A percentile compares a stretch with the other conserved stretches of the same genome.
Evolutionary conservation across 208 protist genomes (phyloP).

Genomic region (Acanthamoeba sp.): DNA sequence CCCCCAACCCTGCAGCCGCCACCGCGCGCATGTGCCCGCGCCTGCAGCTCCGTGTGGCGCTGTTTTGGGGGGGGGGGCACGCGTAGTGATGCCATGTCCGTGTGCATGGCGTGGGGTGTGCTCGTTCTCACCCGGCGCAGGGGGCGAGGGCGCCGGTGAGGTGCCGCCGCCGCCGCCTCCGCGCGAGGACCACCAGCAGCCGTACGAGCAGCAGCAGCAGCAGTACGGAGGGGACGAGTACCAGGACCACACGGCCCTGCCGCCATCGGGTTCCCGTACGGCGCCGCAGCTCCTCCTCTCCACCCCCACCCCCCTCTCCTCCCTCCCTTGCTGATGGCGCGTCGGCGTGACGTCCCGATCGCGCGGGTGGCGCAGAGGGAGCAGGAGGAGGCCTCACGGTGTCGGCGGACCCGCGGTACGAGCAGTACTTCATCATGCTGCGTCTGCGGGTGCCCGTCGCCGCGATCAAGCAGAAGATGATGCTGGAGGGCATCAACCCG

Average conservation of each 20-base stretch:
- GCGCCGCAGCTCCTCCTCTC: too few relatives aligned
- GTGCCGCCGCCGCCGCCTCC: conserved; percentile 52
- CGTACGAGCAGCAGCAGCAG: not conserved
- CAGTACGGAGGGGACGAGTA: not conserved
- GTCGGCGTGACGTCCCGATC: too few relatives aligned
- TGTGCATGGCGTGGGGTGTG: not conserved
- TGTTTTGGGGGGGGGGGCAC: too few relatives aligned
- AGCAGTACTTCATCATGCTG: conserved; percentile 57
- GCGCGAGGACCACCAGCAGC: not conserved
- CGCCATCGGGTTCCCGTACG: not conserved
- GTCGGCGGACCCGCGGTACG: conserved; percentile 70
- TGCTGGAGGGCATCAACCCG: conserved; percentile 72
- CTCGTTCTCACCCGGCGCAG: not conserved
- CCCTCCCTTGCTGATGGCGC: not conserved
- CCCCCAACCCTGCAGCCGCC: too few relatives aligned
- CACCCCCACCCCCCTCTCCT: too few relatives aligned
- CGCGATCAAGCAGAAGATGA: conserved; percentile 76
- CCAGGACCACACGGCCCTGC: conserved; percentile 9
- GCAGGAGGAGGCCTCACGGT: not conserved
- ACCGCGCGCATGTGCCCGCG: too few relatives aligned
- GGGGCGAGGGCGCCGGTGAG: not conserved
- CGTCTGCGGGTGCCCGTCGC: conserved; percentile 59
- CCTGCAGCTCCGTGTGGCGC: too few relatives aligned
- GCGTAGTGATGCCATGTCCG: too few relatives aligned
- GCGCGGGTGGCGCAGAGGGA: not conserved